Evolutionary conservation across 768 basidiomycete species (phyloP).

Genomic region (Amanita fuliginea): DNA sequence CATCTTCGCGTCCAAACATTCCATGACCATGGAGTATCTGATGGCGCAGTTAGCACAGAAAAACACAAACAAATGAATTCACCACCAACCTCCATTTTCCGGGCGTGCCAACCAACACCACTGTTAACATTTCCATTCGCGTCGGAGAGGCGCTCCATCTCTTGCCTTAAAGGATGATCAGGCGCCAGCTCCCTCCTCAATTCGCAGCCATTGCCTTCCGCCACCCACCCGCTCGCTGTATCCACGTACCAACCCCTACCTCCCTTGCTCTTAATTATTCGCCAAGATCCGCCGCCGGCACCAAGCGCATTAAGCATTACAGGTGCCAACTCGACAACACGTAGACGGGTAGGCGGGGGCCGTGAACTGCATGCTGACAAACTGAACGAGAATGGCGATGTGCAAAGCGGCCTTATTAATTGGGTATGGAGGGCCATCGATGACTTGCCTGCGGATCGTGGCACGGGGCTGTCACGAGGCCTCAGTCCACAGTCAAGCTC

Average conservation of each 20-base stretch:
- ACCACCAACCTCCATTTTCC: conserved; percentile 86
- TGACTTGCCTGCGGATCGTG: conserved; percentile 51
- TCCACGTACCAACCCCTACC: conserved; percentile 95
- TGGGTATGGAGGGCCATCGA: conserved; percentile 68
- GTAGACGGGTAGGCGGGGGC: conserved; percentile 55
- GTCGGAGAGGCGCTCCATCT: conserved; percentile 62
- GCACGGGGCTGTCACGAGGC: conserved; percentile 17
- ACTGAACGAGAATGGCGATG: conserved; percentile 65
- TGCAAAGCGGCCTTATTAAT: conserved; percentile 72
- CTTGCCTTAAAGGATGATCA: conserved; percentile 57
- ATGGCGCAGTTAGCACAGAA: conserved; percentile 2
- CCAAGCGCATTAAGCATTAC: conserved; percentile 63
- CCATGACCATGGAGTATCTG: conserved; percentile 83
- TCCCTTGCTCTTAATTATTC: conserved; percentile 84
- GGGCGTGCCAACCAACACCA: conserved; percentile 88
- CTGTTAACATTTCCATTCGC: conserved; percentile 87
- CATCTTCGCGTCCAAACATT: conserved; percentile 87
- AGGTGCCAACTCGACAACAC: conserved; percentile 80
- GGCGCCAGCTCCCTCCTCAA: conserved; percentile 47
- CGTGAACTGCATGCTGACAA: conserved; percentile 21
- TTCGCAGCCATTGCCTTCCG: conserved; percentile 27
- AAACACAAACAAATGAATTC: background rate
- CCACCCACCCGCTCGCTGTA: conserved; percentile 74
- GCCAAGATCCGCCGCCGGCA: conserved; percentile 76
- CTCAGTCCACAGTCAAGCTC: conserved; percentile 54